Evolutionary conservation across 225 moss, liverwort and hornwort species (phyloP).

Genomic region (Neckera pumila): DNA sequence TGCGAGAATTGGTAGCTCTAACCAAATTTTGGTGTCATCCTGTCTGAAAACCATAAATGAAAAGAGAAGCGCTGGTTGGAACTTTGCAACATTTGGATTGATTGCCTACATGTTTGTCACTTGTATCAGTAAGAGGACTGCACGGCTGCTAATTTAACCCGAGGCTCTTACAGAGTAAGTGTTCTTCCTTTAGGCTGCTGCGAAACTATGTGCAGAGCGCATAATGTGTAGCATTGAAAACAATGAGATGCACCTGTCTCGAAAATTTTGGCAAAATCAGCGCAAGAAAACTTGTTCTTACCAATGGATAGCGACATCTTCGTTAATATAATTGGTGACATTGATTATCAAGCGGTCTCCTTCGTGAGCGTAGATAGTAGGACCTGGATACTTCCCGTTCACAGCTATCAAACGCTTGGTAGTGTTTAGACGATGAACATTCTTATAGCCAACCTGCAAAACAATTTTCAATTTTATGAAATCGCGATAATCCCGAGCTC

Average conservation of each 20-base stretch:
- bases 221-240: not conserved
- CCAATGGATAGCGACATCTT: slow-evolving; percentile 48
- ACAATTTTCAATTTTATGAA: not conserved
- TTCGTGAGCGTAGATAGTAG: slow-evolving; percentile 29
- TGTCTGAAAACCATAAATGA: not conserved
- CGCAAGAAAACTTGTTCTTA: not conserved
- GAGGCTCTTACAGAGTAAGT: not conserved
- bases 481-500: not conserved
- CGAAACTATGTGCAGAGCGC: not conserved
- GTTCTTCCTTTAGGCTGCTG: not conserved
- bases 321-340: slow-evolving; percentile 20
- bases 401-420: slow-evolving; percentile 36
- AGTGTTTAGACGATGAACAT: slow-evolving; percentile 26
- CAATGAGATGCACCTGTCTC: not conserved
- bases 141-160: not conserved
- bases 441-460: slow-evolving; percentile 27
- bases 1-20: not conserved
- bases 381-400: slow-evolving; percentile 51
- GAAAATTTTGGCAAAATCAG: not conserved
- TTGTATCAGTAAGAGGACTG: not conserved
- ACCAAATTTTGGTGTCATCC: not conserved
- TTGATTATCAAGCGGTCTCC: slow-evolving; percentile 39
- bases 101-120: not conserved
- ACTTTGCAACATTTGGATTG: not conserved
- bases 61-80: not conserved